Base-by-base conservation (phyloP, 345 rosid species). In the Camelina laxa region DNA sequence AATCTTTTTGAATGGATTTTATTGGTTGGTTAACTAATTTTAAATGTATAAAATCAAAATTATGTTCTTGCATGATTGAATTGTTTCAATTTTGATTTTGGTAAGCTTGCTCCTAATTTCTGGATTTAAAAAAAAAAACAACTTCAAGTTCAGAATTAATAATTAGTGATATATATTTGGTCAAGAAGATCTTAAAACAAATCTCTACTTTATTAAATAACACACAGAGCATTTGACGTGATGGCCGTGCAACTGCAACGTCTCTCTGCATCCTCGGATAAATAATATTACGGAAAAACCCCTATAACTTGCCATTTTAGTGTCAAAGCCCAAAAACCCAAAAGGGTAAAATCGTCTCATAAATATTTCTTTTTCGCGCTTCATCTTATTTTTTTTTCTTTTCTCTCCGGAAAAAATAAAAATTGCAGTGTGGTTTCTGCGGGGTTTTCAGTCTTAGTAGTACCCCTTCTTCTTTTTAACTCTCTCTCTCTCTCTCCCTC, bases 221-320 rank as follows among this genome's bases (percentile, higher is more conserved):
- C 7, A 9, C 61, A 12, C 69, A 36, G 61, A 30, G n/a, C 48
- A 51, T 60, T 60, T 69, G 69, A 68, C 69, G 79, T 68, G 79
- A 68, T 75, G 30, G 56, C 24, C 69, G 74, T 75, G 67, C 74
- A 75, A 42, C 69, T 41, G 79, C 74, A 75, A 75, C 69, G 69
- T 75, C 74, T 60, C 39, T n/a, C 74, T 60, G 74, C 38, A 75
- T 60, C 12, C 55, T 0, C 53, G 49, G 1, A 44, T 4, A 22
- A 15, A 1, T 6, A 5, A 22, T 13, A 53, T 44, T 53, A 69
- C 74, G 7, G 0, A 53, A 63, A n/a, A 0, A 12, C 70, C 65
- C 68, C 9, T 55, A 7, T 0, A 3, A 31, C 36, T 68, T 75
- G 21, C 79, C 62, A 42, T 69, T 75, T 1, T 16, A 9, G 64